Conservation (phyloP, 257 asterid genomes). For the Orobanche coerulescens region DNA sequence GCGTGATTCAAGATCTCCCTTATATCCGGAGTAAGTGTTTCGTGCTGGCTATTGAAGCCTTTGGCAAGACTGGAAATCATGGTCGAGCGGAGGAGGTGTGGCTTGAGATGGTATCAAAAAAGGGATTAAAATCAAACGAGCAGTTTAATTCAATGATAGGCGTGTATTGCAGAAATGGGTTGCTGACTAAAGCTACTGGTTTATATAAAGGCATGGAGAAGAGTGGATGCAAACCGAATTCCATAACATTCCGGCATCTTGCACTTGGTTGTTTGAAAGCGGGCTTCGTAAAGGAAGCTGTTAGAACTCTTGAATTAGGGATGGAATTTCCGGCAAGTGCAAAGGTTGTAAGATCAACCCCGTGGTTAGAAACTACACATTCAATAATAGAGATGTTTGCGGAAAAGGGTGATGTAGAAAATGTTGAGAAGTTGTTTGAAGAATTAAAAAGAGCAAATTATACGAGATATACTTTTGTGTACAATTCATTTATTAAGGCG, state of each 20-base stretch:
- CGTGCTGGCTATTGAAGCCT: constrained; percentile 69
- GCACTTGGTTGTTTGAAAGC: constrained; percentile 81
- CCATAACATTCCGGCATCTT: constrained; percentile 71
- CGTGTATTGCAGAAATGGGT: constrained; percentile 66
- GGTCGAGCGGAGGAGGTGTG: constrained; percentile 67
- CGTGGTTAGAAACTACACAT: constrained; percentile 73
- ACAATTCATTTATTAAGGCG: constrained; percentile 66
- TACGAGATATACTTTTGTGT: constrained; percentile 71
- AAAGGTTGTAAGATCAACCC: constrained; percentile 58
- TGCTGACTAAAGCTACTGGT: constrained; percentile 67
- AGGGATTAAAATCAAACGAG: constrained; percentile 59
- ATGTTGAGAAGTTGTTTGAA: constrained; percentile 59
- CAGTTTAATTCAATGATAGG: constrained; percentile 73
- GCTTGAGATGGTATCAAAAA: constrained; percentile 46
- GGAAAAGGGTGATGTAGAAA: constrained; percentile 55
- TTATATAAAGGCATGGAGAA: constrained; percentile 73
- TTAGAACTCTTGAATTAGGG: constrained; percentile 59
- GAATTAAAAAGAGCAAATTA: constrained; percentile 57
- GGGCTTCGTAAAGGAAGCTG: constrained; percentile 56
- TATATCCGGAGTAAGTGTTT: constrained; percentile 55
- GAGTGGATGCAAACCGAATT: constrained; percentile 66
- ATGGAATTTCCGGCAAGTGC: constrained; percentile 27
- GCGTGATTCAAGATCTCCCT: constrained; percentile 43
- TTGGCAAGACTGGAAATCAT: constrained; percentile 61
- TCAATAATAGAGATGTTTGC: constrained; percentile 50